Evolutionary conservation across 805 yeast species (phyloP), one percentile per base, ranked within the genome.

Genomic region (Aciculoconidium aculeatum): DNA sequence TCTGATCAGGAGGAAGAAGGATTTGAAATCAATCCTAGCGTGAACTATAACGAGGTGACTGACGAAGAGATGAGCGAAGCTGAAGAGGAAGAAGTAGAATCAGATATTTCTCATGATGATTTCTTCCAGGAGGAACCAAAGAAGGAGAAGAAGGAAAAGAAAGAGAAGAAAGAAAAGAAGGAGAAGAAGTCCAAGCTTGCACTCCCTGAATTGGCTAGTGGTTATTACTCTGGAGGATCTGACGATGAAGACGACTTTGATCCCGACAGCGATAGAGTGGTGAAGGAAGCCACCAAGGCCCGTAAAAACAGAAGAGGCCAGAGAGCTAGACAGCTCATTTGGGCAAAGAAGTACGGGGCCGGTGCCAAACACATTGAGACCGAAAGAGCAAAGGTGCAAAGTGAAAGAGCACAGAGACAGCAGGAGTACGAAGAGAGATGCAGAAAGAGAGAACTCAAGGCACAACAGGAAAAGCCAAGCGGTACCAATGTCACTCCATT

Each of bases 261-360:
- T 11, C 41, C 51, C n/a, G 66, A 58, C 36, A 47, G 55, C 28
- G 78, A 72, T 44, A 51, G 61, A 26, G 62, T 69, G 7, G 75
- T 76, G 5, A 70, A 75, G 33, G 66, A 62, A 26, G 59, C 67
- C 3, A 75, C 78, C 1, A 49, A 71, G 16, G 68, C 66, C 11
- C 72, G 90, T 39, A 86, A 87, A 45, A 92, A 92, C 55, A 71
- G 98, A 60, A 76, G 96, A 55, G 98, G 98, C 15, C 98, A 92
- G 62, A 70, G 97, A 36, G 98, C 96, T 1, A 77, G 98, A 61
- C 92, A 90, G 54, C 81, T 83, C 65, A 86, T 92, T 30, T 92
- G 97, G 97, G 98, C 87, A 51, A 64, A 72, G 58, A 90, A 92
- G 54, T 92, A 67, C 51, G 97, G 97, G 15, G 54, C 55, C 11